Percentiles rank a stretch among this genome's conserved stretches.
Conservation (phyloP, 176 grass and related monocot genomes). For the Zea luxurians region DNA sequence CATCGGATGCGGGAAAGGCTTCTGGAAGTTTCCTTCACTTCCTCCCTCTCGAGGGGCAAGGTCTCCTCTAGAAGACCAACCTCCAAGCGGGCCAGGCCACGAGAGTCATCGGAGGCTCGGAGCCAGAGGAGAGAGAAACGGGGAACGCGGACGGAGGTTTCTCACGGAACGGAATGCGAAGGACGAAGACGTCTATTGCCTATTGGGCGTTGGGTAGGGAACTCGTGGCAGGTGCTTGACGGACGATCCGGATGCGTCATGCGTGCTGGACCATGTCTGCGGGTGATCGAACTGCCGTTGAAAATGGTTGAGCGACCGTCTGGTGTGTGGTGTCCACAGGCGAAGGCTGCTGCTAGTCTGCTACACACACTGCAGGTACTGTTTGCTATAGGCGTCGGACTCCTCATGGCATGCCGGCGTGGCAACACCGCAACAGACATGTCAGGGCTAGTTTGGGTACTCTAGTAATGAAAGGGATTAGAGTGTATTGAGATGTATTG, state of each 20-base stretch:
- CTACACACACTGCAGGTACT: too few relatives aligned
- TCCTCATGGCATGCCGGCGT: too few relatives aligned
- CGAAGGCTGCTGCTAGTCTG: too few relatives aligned
- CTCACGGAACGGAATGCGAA: neutral
- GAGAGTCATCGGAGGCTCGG: neutral
- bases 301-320: constrained; percentile 16
- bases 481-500: too few relatives aligned
- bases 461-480: too few relatives aligned
- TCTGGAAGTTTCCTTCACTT: neutral
- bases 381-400: too few relatives aligned
- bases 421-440: too few relatives aligned
- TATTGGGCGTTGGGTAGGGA: too few relatives aligned
- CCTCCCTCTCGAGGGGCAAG: neutral
- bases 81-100: neutral
- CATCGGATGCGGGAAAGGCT: constrained; percentile 34
- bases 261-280: neutral
- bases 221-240: neutral
- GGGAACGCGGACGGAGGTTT: constrained; percentile 5
- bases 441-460: too few relatives aligned
- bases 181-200: too few relatives aligned
- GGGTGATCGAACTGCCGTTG: neutral
- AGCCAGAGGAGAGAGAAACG: neutral
- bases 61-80: neutral
- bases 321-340: too few relatives aligned
- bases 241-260: constrained; percentile 1